phyloP scores from a whole-genome alignment of 176 grass and related monocot genomes.

The Oryza brachyantha region DNA sequence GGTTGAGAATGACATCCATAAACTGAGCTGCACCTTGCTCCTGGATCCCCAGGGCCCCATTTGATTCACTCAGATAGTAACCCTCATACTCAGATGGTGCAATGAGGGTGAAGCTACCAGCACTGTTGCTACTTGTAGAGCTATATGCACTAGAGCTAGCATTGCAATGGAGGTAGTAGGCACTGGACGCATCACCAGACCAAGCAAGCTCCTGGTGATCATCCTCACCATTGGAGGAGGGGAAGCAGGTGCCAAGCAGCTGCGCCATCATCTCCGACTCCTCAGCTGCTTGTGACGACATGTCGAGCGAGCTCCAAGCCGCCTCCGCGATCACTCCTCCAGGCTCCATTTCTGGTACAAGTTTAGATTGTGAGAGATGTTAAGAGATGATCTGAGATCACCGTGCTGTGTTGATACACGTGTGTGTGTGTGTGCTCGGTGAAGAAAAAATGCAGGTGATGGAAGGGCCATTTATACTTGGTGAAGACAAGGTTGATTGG shows the following conservation, averaged over 20 bases:
- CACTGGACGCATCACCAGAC: constrained; percentile 41
- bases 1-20: constrained; percentile 42
- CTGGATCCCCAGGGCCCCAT: constrained; percentile 31
- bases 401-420: constrained; percentile 17
- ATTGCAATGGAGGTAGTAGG: constrained; percentile 37
- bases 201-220: constrained; percentile 35
- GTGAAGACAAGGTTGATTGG: constrained; percentile 19
- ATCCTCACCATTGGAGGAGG: constrained; percentile 28
- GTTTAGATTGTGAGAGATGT: constrained; percentile 22
- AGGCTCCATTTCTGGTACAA: constrained; percentile 64
- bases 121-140: constrained; percentile 29
- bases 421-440: constrained; percentile 42
- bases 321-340: constrained; percentile 41
- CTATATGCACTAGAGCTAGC: constrained; percentile 35
- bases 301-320: constrained; percentile 38
- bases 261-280: constrained; percentile 61
- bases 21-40: constrained; percentile 38
- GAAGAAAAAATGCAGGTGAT: constrained; percentile 35
- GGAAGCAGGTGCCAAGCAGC: constrained; percentile 39
- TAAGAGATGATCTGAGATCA: constrained; percentile 23
- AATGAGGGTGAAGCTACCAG: constrained; percentile 31
- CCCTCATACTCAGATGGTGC: constrained; percentile 35
- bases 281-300: constrained; percentile 24
- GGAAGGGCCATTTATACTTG: constrained; percentile 47
- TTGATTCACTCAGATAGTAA: constrained; percentile 43